Base-by-base conservation (phyloP, 192 early-diverging fungal genomes). In the Phlyctochytrium bullatum region DNA sequence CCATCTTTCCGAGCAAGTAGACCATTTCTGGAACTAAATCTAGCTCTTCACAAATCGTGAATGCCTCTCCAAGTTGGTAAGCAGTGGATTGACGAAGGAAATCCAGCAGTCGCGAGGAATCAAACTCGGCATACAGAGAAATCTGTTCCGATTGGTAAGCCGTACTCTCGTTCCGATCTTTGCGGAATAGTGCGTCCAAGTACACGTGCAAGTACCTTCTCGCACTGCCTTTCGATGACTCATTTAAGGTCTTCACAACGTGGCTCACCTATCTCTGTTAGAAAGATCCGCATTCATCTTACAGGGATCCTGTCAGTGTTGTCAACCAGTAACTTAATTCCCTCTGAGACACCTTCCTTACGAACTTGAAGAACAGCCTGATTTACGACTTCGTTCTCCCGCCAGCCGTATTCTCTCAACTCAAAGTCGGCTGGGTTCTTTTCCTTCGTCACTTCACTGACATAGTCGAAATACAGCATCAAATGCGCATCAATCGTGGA, bases 1-100 rank as follows among this genome's bases (percentile, higher is more conserved):
- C 97, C 94, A 98, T 96, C 16, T 97, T 92, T 6, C 97, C 96
- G 53, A 98, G 78, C 34, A 99, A 76, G 72, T 89, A 98, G 0
- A 99, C 94, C 96, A 98, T 99, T 71, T 97, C 97, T 12, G 93
- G 93, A 3, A 99, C 92, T 64, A 99, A 77, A 61, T 89, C 90
- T 34, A 89, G 87, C 64, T 86, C 70, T 75, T 97, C 90, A 69
- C 94, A 96, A 28, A 91, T 80, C 52, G 82, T 76, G 63, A 89
- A 93, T 6, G 92, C 92, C 86, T 88, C 71, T n/a, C 30, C 12
- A 27, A 61, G 33, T 23, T 33, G 24, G 65, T 65, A 68, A 14
- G 59, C 70, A 24, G 62, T 64, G 23, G 52, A 59, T 1, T 84
- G 75, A 12, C 92, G 79, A 59, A 99, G 72, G 66, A 99, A 99